Percentiles rank a stretch among this genome's conserved stretches.
Evolutionary conservation across 257 asterid species (phyloP).

Genomic region (Ehretia macrophylla): DNA sequence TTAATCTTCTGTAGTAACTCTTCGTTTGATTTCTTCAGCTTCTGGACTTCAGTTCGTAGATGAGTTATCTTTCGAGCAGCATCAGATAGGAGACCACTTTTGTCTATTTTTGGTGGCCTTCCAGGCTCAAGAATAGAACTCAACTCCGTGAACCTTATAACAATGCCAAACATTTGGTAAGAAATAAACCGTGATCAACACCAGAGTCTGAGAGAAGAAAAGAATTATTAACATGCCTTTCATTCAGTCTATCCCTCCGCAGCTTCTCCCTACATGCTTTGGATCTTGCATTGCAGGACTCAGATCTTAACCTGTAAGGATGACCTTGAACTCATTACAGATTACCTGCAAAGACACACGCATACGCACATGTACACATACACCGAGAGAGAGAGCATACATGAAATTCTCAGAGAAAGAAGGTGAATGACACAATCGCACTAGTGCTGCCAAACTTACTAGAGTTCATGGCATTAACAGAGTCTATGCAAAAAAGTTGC

Average conservation of each 20-base stretch:
- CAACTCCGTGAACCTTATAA: slow-evolving; percentile 24
- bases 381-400: background rate
- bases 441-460: background rate
- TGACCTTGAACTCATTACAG: background rate
- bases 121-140: slow-evolving; percentile 26
- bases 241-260: slow-evolving; percentile 25
- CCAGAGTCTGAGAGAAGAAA: background rate
- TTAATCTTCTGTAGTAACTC: slow-evolving; percentile 22
- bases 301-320: slow-evolving; percentile 17
- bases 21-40: slow-evolving; percentile 25
- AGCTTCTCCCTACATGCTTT: slow-evolving; percentile 29
- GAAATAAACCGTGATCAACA: background rate
- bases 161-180: background rate
- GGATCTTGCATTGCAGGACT: slow-evolving; percentile 11
- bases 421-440: background rate
- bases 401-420: background rate
- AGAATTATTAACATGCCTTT: slow-evolving; percentile 18
- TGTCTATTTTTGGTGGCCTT: slow-evolving; percentile 27
- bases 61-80: slow-evolving; percentile 21
- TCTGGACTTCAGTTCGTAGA: slow-evolving; percentile 20
- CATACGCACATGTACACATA: too few species aligned
- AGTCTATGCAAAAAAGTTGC: too few species aligned
- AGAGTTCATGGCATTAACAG: background rate
- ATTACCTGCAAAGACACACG: background rate
- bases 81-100: slow-evolving; percentile 21